phyloP scores from a whole-genome alignment of 2,329 filamentous ascomycete genomes.

The Penicillium sp. region DNA sequence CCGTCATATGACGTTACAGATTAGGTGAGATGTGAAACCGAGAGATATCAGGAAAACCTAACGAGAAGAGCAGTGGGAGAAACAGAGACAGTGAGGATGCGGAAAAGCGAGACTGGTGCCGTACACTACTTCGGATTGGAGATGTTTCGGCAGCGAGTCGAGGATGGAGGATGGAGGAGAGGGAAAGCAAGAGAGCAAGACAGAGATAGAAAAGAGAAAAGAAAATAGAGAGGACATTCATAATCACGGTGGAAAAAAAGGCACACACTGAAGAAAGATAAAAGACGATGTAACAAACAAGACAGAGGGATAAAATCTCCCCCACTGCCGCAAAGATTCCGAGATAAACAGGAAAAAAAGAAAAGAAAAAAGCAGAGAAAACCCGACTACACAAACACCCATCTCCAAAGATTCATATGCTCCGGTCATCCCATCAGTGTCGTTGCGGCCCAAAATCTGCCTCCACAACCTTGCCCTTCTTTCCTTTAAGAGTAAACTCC shows the following conservation, averaged over 20 bases:
- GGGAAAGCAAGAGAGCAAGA: conserved; percentile 7
- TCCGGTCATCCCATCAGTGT: conserved; percentile 34
- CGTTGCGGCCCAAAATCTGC: conserved; percentile 61
- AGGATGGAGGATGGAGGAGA: conserved; percentile 9
- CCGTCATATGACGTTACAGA: conserved; percentile 26
- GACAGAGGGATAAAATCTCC: conserved; percentile 24
- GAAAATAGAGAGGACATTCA: conserved; percentile 21
- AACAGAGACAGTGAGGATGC: conserved; percentile 1
- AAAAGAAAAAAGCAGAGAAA: conserved; percentile 22
- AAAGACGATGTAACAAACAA: conserved; percentile 19
- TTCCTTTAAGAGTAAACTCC: conserved; percentile 84
- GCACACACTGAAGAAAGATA: conserved; percentile 18
- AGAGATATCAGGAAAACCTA: conserved; percentile 24
- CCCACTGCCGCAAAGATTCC: conserved; percentile 45
- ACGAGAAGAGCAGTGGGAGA: conserved; percentile 16
- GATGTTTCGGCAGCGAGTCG: conserved; percentile 14
- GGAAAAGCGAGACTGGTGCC: conserved; percentile 27
- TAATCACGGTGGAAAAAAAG: conserved; percentile 19
- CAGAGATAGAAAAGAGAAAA: conserved; percentile 14
- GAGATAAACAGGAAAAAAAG: conserved; percentile 33
- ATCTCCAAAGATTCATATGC: conserved; percentile 40
- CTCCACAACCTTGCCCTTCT: conserved; percentile 74
- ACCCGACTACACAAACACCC: conserved; percentile 40
- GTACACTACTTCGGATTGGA: conserved; percentile 25
- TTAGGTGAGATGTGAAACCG: conserved; percentile 29